A percentile compares a stretch with the other conserved stretches of the same genome.
phyloP scores from a whole-genome alignment of 306 rosid genomes.

The Sicyos baderoa region DNA sequence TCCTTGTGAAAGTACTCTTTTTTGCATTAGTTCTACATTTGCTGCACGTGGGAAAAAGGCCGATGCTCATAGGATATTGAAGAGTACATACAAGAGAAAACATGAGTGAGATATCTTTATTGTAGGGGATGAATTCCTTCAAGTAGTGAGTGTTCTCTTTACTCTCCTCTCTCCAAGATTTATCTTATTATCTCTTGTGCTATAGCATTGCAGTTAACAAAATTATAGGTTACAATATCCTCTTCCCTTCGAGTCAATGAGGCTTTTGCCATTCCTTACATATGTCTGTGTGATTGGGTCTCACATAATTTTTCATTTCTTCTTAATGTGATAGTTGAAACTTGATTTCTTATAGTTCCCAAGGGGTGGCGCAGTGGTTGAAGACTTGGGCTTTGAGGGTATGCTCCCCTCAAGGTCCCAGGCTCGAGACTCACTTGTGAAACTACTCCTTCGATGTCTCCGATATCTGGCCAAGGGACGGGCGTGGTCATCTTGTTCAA shows the following conservation, averaged over 20 bases:
- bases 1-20: slow-evolving; percentile 58
- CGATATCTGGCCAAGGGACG: too few relatives aligned
- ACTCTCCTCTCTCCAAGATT: slow-evolving; percentile 5
- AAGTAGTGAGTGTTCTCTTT: neutral
- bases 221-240: neutral
- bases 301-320: too few relatives aligned
- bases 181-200: neutral
- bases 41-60: slow-evolving; percentile 59
- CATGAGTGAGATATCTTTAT: slow-evolving; percentile 24
- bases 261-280: neutral
- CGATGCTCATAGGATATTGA: slow-evolving; percentile 57
- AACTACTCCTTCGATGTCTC: too few relatives aligned
- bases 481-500: too few relatives aligned
- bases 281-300: too few relatives aligned
- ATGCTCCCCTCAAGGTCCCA: too few relatives aligned
- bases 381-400: too few relatives aligned
- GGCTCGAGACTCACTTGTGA: too few relatives aligned
- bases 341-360: too few relatives aligned
- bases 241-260: neutral
- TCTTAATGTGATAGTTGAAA: too few relatives aligned
- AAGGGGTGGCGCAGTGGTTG: too few relatives aligned
- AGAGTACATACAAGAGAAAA: slow-evolving; percentile 39
- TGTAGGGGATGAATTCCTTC: slow-evolving; percentile 10
- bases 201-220: neutral
- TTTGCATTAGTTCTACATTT: slow-evolving; percentile 48